Percentiles rank a stretch among this genome's conserved stretches.
Evolutionary conservation across 108 stramenopile species (phyloP).

Genomic region (Thalassiosira profunda): DNA sequence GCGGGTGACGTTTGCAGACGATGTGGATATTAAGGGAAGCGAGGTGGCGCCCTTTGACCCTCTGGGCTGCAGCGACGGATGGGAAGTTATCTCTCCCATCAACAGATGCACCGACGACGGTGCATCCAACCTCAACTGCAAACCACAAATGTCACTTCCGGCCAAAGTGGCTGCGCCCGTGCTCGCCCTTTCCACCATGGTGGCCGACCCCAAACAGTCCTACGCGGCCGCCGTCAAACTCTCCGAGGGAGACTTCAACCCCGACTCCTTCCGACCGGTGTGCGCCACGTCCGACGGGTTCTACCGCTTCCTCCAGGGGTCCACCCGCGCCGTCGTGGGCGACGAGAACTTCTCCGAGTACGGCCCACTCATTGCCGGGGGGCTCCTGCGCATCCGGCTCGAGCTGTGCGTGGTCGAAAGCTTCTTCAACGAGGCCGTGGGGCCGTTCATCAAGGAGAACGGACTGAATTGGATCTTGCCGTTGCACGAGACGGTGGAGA

Average conservation of each 20-base stretch:
- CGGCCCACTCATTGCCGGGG: constrained; percentile 92
- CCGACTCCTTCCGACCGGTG: constrained; percentile 85
- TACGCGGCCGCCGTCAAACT: constrained; percentile 5
- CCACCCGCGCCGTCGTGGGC: constrained; percentile 82
- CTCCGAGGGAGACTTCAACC: constrained; percentile 68
- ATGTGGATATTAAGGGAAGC: neutral
- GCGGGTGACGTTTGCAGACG: neutral
- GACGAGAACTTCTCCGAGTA: constrained; percentile 88
- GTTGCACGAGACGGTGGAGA: constrained; percentile 91
- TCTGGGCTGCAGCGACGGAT: constrained; percentile 6
- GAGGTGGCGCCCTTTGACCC: constrained; percentile 12
- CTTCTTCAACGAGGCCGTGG: constrained; percentile 94
- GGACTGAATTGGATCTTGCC: constrained; percentile 92
- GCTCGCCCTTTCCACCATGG: constrained; percentile 9
- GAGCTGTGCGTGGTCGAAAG: constrained; percentile 94
- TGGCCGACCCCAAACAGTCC: constrained; percentile 2
- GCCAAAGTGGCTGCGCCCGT: constrained; percentile 2
- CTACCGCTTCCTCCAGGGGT: constrained; percentile 80
- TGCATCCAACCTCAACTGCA: no score
- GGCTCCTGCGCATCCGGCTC: constrained; percentile 86
- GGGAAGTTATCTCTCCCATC: no score
- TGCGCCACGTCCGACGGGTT: constrained; percentile 87
- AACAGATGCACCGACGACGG: no score
- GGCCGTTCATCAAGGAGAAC: constrained; percentile 90
- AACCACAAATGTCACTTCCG: no score